Evolutionary conservation across 2,329 filamentous ascomycete species (phyloP).

Genomic region (Hymenoscyphus salicellus): DNA sequence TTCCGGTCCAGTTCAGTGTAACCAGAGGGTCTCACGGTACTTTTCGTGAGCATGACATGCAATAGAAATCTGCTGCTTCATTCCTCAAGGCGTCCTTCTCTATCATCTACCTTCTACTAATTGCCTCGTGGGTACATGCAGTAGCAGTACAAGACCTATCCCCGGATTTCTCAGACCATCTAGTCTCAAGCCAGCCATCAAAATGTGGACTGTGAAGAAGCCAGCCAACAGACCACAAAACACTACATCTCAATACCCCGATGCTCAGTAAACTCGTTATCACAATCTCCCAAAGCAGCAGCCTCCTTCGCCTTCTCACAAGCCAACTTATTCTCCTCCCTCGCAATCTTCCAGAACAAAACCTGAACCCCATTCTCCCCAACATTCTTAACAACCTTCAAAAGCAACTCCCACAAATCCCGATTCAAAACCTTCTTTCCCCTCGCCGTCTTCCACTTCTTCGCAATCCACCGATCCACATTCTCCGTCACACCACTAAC

Average conservation of each 20-base stretch:
- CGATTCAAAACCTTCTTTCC: slow-evolving; percentile 45
- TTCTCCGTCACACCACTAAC: slow-evolving; percentile 45
- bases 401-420: slow-evolving; percentile 51
- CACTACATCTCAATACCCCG: background rate
- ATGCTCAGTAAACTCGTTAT: background rate
- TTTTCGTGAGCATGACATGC: too few species aligned
- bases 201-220: background rate
- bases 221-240: background rate
- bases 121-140: too few species aligned
- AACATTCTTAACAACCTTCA: slow-evolving; percentile 40
- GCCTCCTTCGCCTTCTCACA: slow-evolving; percentile 31
- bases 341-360: slow-evolving; percentile 48
- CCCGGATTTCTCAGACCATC: too few species aligned
- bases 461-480: slow-evolving; percentile 43
- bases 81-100: too few species aligned
- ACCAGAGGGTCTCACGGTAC: too few species aligned
- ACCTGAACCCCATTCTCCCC: slow-evolving; percentile 37
- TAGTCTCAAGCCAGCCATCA: background rate
- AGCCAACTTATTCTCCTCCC: slow-evolving; percentile 43
- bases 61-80: too few species aligned
- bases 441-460: slow-evolving; percentile 43
- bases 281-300: background rate
- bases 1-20: too few species aligned
- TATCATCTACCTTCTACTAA: too few species aligned
- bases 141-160: too few species aligned